These are phyloP conservation scores for Arachnomyces sp. DNA, from an alignment of 2,329 filamentous ascomycete genomes.

Conservation along the genomic window DNA sequence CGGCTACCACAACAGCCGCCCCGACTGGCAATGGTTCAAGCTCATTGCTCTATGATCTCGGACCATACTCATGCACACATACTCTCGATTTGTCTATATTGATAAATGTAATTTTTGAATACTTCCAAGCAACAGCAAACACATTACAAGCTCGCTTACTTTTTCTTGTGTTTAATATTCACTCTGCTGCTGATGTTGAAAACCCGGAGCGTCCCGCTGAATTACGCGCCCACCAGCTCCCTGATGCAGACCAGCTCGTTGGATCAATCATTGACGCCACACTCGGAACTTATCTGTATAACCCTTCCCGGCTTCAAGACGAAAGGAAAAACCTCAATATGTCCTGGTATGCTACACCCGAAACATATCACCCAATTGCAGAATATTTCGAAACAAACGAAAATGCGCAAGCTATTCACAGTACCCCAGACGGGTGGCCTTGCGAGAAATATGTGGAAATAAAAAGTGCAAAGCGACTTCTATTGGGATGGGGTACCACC, in stretches of 20 bases:
- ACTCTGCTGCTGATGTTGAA: constrained; percentile 44
- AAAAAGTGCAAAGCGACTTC: constrained; percentile 44
- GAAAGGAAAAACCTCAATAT: constrained; percentile 52
- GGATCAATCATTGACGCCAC: constrained; percentile 42
- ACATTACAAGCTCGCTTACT: constrained; percentile 48
- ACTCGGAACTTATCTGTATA: constrained; percentile 48
- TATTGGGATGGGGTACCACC: constrained; percentile 50
- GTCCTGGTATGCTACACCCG: constrained; percentile 47
- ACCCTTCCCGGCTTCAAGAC: constrained; percentile 39
- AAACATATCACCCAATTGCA: constrained; percentile 38
- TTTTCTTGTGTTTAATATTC: constrained; percentile 52
- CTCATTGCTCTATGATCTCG: constrained; percentile 39
- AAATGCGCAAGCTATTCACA: constrained; percentile 27
- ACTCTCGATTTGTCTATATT: constrained; percentile 46
- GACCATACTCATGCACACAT: constrained; percentile 50
- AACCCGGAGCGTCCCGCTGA: constrained; percentile 37
- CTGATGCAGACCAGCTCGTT: constrained; percentile 36
- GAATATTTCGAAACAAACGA: constrained; percentile 46
- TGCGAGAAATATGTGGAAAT: constrained; percentile 53
- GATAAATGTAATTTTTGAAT: constrained; percentile 44
- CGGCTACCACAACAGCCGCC: constrained; percentile 4
- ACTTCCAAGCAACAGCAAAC: constrained; percentile 46
- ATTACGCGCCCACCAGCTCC: constrained; percentile 37
- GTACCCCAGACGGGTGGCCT: constrained; percentile 57
- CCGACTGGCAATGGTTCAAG: constrained; percentile 9